Conservation (phyloP, 352 stramenopile species). For the Pythium phragmiticola region DNA sequence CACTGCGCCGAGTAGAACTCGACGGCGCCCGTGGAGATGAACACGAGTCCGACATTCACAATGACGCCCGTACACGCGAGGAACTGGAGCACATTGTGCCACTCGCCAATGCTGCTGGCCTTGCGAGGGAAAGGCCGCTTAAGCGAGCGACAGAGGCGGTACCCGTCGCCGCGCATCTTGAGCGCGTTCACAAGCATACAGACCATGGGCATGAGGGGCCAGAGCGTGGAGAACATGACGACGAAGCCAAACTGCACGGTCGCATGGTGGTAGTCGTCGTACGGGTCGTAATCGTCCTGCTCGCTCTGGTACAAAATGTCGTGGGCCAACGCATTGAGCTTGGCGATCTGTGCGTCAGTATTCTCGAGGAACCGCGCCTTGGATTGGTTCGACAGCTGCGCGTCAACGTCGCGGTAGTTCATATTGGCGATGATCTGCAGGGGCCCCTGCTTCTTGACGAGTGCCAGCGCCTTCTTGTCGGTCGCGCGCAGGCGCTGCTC, state of each 20-base stretch:
- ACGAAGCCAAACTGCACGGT: slow-evolving; percentile 85
- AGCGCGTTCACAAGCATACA: slow-evolving; percentile 81
- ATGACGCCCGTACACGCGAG: slow-evolving; percentile 67
- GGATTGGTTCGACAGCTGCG: slow-evolving; percentile 55
- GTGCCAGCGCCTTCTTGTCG: slow-evolving; percentile 59
- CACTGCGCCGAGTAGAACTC: slow-evolving; percentile 67
- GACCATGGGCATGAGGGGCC: slow-evolving; percentile 72
- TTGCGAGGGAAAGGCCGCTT: slow-evolving; percentile 75
- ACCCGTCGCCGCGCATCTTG: slow-evolving; percentile 76
- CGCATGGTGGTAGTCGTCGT: slow-evolving; percentile 78
- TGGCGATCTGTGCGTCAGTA: slow-evolving; percentile 54
- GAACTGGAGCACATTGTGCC: slow-evolving; percentile 66
- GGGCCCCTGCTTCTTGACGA: slow-evolving; percentile 66
- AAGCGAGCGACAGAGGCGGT: slow-evolving; percentile 68
- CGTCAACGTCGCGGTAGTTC: slow-evolving; percentile 44
- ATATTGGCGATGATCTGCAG: slow-evolving; percentile 62
- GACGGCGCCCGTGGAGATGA: slow-evolving; percentile 74
- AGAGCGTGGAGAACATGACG: slow-evolving; percentile 87
- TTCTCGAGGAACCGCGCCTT: slow-evolving; percentile 73
- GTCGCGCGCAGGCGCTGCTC: slow-evolving; percentile 53
- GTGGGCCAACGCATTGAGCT: slow-evolving; percentile 64
- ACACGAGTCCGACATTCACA: slow-evolving; percentile 75
- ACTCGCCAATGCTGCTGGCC: slow-evolving; percentile 70
- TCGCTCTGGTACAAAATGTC: slow-evolving; percentile 76
- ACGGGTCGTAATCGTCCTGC: slow-evolving; percentile 79